Percentiles rank a stretch among this genome's conserved stretches.
These are phyloP conservation scores for Pyrus communis DNA, from an alignment of 306 rosid genomes.

Conservation along the genomic window DNA sequence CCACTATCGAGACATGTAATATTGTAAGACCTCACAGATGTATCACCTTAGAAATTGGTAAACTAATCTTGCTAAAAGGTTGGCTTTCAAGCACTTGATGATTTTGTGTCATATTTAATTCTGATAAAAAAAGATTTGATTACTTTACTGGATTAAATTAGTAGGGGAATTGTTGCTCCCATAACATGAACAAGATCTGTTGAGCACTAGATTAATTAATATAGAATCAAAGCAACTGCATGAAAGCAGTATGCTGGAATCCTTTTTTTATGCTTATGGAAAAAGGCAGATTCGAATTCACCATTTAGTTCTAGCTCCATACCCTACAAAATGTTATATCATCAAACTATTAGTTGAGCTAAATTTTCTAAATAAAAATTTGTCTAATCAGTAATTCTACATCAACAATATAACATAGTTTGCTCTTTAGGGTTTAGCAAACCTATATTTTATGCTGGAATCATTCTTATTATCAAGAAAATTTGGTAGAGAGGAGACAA, in stretches of 20 bases:
- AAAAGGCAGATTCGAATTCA: not conserved
- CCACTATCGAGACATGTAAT: not conserved
- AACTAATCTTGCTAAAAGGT: slow-evolving; percentile 8
- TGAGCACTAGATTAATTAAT: not conserved
- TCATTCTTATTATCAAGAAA: too few relatives aligned
- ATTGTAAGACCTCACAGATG: not conserved
- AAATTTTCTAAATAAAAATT: too few relatives aligned
- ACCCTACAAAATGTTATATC: too few relatives aligned
- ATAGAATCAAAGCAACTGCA: not conserved
- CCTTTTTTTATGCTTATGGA: not conserved
- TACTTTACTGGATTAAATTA: not conserved
- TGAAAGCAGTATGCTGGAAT: not conserved
- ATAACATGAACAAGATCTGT: slow-evolving; percentile 19
- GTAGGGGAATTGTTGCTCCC: slow-evolving; percentile 16
- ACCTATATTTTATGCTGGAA: too few relatives aligned
- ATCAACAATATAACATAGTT: not conserved
- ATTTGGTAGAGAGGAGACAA: too few relatives aligned
- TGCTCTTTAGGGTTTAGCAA: too few relatives aligned
- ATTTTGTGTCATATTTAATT: not conserved
- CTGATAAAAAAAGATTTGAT: not conserved
- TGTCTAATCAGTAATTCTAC: not conserved
- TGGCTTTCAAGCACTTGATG: slow-evolving; percentile 4
- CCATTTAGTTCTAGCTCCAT: not conserved
- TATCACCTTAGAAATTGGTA: not conserved
- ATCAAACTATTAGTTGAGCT: not conserved